A percentile compares a stretch with the other conserved stretches of the same genome.
Evolutionary conservation across 1,284 basidiomycete genomes (phyloP).

Genomic region (Ganoderma sinense): DNA sequence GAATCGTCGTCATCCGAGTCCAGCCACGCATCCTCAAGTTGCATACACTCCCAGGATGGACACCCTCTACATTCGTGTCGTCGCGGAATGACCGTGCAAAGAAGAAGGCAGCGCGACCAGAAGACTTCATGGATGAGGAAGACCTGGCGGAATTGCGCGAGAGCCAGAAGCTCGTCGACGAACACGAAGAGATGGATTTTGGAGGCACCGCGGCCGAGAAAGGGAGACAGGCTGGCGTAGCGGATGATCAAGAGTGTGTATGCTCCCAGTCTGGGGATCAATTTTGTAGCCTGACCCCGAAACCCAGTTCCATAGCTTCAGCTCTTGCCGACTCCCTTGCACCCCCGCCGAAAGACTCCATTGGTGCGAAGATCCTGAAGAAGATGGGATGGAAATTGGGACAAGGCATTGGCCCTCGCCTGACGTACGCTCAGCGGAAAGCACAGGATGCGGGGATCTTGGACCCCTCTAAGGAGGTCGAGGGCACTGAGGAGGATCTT

Average conservation of each 20-base stretch:
- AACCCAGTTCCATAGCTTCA: slow-evolving; percentile 62
- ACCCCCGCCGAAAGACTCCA: slow-evolving; percentile 71
- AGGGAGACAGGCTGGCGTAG: slow-evolving; percentile 37
- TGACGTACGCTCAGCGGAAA: slow-evolving; percentile 81
- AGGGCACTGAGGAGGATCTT: slow-evolving; percentile 59
- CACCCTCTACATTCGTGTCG: slow-evolving; percentile 90
- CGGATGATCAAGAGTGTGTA: slow-evolving; percentile 65
- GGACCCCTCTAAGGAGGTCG: slow-evolving; percentile 41
- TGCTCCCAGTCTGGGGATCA: no score
- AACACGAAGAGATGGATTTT: slow-evolving; percentile 78
- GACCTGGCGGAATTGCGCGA: slow-evolving; percentile 87
- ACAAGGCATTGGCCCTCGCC: slow-evolving; percentile 91
- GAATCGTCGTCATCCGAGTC: not conserved
- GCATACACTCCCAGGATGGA: slow-evolving; percentile 76
- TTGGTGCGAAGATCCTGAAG: slow-evolving; percentile 84
- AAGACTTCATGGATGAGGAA: slow-evolving; percentile 99
- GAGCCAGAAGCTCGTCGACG: slow-evolving; percentile 76
- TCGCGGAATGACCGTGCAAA: slow-evolving; percentile 81
- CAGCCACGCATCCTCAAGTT: not conserved
- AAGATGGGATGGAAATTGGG: slow-evolving; percentile 97
- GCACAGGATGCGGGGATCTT: slow-evolving; percentile 66
- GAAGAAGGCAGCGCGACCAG: slow-evolving; percentile 62
- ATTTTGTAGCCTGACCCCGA: not conserved
- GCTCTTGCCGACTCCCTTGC: slow-evolving; percentile 68
- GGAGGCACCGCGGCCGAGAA: slow-evolving; percentile 64